Percentiles rank a stretch among this genome's conserved stretches.
Conservation (phyloP, 2,329 filamentous ascomycete species). For the Nigrograna mackinnonii region DNA sequence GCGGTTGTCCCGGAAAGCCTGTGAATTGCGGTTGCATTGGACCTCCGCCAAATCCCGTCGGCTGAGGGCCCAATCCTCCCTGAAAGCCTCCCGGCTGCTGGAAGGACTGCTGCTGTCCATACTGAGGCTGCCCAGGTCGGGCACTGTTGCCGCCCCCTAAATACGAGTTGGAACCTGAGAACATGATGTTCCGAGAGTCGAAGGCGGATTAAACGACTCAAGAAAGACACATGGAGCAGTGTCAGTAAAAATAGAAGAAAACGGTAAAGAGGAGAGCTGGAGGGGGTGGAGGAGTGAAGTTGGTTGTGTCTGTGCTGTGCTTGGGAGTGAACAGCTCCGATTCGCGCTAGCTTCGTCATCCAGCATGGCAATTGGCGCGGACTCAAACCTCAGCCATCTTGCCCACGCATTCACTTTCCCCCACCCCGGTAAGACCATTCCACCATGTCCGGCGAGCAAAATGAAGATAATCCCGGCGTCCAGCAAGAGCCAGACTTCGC, state of each 20-base stretch:
- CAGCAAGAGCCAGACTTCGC: slow-evolving; percentile 38
- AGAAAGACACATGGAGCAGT: slow-evolving; percentile 21
- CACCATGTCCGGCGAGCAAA: slow-evolving; percentile 35
- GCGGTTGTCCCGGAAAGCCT: slow-evolving; percentile 50
- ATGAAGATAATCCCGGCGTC: slow-evolving; percentile 22
- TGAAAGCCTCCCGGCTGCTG: slow-evolving; percentile 62
- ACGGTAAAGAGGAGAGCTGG: slow-evolving; percentile 18
- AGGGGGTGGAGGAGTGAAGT: slow-evolving; percentile 23
- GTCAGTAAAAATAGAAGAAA: slow-evolving; percentile 12
- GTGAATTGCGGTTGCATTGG: slow-evolving; percentile 57
- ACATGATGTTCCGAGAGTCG: slow-evolving; percentile 64
- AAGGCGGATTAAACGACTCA: slow-evolving; percentile 15
- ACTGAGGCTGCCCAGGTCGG: slow-evolving; percentile 63
- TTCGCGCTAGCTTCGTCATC: slow-evolving; percentile 37
- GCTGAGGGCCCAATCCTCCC: slow-evolving; percentile 49
- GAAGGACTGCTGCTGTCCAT: slow-evolving; percentile 53
- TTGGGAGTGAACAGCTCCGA: too few relatives aligned
- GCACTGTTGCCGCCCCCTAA: slow-evolving; percentile 78
- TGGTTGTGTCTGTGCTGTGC: slow-evolving; percentile 6
- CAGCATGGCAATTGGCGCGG: slow-evolving; percentile 18
- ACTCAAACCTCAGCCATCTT: background rate
- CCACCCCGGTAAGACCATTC: too few relatives aligned
- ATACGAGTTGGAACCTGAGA: slow-evolving; percentile 85
- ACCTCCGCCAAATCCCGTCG: slow-evolving; percentile 56
- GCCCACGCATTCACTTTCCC: slow-evolving; percentile 8